phyloP scores from a whole-genome alignment of 2,329 filamentous ascomycete species.

The Diaporthe humulicola region DNA sequence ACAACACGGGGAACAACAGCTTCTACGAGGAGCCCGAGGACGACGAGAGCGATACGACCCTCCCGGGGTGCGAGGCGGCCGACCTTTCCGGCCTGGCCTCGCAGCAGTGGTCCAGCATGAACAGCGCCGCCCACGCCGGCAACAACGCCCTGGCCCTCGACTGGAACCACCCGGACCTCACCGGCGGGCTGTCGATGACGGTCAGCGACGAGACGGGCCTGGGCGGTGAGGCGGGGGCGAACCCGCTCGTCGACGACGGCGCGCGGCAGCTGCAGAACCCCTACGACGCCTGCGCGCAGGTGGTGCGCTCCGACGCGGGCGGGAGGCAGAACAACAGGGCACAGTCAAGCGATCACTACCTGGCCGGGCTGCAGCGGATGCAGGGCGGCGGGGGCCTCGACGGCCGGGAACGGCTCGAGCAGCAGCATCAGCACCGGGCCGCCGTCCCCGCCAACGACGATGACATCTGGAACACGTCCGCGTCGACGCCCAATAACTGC shows the following conservation, averaged over 20 bases:
- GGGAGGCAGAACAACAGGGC: constrained; percentile 26
- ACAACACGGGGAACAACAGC: constrained; percentile 24
- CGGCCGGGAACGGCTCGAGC: background rate
- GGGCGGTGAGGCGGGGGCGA: constrained; percentile 14
- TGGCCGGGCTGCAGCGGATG: constrained; percentile 31
- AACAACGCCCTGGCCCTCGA: constrained; percentile 32
- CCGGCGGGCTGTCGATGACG: constrained; percentile 34
- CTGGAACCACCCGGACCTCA: constrained; percentile 38
- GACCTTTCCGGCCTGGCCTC: constrained; percentile 30
- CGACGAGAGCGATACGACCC: constrained; percentile 39
- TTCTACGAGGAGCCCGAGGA: constrained; percentile 39
- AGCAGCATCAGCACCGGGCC: constrained; percentile 17
- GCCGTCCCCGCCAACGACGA: constrained; percentile 9
- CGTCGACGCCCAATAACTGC: constrained; percentile 16
- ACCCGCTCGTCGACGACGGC: constrained; percentile 23
- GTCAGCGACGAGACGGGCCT: constrained; percentile 32
- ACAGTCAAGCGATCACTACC: constrained; percentile 31
- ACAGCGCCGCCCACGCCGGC: constrained; percentile 26
- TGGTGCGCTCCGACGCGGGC: constrained; percentile 33
- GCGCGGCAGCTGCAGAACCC: constrained; percentile 36
- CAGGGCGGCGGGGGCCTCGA: constrained; percentile 14
- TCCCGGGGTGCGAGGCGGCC: constrained; percentile 32
- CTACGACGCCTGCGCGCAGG: constrained; percentile 38
- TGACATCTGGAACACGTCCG: constrained; percentile 35
- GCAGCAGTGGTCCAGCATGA: constrained; percentile 37